Conservation (phyloP, 805 yeast genomes). For the Starmerella bombi region DNA sequence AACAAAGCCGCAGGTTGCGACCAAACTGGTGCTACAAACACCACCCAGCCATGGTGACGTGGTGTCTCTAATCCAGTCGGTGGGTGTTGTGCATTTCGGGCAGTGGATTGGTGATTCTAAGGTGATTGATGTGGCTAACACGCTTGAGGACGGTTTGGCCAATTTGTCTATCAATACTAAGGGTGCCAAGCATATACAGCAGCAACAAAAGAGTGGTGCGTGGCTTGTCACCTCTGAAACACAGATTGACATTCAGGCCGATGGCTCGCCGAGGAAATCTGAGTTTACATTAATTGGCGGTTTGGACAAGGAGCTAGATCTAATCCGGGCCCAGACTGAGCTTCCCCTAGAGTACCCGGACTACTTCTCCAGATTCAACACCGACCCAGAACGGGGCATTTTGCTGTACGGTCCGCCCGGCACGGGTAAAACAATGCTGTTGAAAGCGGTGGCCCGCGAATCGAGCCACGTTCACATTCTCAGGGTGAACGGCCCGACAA, state of each 20-base stretch:
- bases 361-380: conserved; percentile 70
- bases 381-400: conserved; percentile 88
- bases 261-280: not conserved
- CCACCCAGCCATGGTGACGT: conserved; percentile 17
- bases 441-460: conserved; percentile 69
- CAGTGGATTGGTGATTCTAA: conserved; percentile 40
- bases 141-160: conserved; percentile 31
- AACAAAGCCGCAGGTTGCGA: conserved; percentile 39
- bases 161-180: conserved; percentile 27
- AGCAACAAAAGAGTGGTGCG: not conserved
- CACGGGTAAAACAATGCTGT: conserved; percentile 84
- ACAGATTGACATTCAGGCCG: not conserved
- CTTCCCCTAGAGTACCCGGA: conserved; percentile 70
- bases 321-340: conserved; percentile 53
- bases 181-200: too few relatives aligned
- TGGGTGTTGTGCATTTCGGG: conserved; percentile 22
- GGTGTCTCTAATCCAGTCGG: conserved; percentile 14
- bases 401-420: conserved; percentile 94
- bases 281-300: conserved; percentile 63
- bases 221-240: conserved; percentile 4
- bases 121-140: conserved; percentile 42
- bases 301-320: conserved; percentile 44
- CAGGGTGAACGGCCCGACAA: conserved; percentile 78
- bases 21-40: conserved; percentile 25
- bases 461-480: conserved; percentile 60